These are phyloP conservation scores for Mrakia frigida DNA, from an alignment of 768 basidiomycete species.

Conservation along the genomic window DNA sequence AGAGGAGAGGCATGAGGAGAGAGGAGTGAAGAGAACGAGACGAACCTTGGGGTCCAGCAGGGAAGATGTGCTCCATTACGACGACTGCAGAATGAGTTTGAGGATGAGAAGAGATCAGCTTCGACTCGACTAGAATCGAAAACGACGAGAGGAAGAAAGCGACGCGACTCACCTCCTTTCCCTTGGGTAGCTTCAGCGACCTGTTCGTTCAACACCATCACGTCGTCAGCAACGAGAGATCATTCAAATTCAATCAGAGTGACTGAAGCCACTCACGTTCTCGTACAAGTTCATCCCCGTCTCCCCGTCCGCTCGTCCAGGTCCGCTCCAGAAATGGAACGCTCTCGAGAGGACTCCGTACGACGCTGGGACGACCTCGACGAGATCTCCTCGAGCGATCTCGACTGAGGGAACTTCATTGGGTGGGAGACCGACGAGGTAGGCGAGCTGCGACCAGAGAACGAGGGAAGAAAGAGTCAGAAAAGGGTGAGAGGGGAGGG, in stretches of 20 bases:
- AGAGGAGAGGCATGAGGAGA: background rate
- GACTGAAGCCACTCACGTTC: conserved; percentile 35
- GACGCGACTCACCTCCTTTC: conserved; percentile 32
- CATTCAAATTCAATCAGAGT: background rate
- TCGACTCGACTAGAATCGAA: too few species aligned
- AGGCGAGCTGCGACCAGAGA: conserved; percentile 52
- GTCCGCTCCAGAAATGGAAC: conserved; percentile 48
- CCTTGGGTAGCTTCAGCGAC: conserved; percentile 44
- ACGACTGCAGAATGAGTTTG: background rate
- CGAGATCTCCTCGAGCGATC: conserved; percentile 90
- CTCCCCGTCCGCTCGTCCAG: conserved; percentile 41
- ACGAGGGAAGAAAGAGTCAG: background rate
- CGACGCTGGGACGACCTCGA: conserved; percentile 57
- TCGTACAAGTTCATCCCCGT: conserved; percentile 45
- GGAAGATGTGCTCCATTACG: conserved; percentile 36
- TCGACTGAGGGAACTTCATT: conserved; percentile 97
- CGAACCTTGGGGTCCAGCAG: conserved; percentile 24
- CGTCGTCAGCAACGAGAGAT: background rate
- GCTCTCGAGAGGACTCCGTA: conserved; percentile 80
- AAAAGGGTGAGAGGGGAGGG: background rate
- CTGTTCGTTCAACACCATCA: background rate
- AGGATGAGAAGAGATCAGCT: too few species aligned
- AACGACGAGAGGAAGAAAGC: background rate
- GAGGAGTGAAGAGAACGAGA: too few species aligned
- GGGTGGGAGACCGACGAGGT: conserved; percentile 70